These are phyloP conservation scores for Gaeumannomyces sp. DNA, from an alignment of 2,329 filamentous ascomycete genomes.

Conservation along the genomic window DNA sequence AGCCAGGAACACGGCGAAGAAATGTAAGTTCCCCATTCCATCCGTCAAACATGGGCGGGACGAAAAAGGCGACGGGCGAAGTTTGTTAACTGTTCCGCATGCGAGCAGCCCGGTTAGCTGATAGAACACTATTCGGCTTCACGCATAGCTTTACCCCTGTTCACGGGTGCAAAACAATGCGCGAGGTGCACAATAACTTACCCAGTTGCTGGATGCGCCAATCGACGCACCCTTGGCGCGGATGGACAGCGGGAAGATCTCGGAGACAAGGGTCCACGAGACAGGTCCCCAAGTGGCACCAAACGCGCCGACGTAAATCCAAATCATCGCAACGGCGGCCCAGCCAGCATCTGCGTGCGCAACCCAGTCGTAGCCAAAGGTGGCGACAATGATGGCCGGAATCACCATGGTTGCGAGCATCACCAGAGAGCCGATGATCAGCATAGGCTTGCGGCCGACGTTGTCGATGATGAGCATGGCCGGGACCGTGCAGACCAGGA, in stretches of 20 bases:
- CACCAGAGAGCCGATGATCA: slow-evolving; percentile 14
- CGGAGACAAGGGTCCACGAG: slow-evolving; percentile 21
- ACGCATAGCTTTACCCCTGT: background rate
- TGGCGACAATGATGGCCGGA: slow-evolving; percentile 31
- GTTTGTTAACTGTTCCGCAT: slow-evolving; percentile 28
- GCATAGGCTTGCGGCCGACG: slow-evolving; percentile 15
- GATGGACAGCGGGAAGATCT: slow-evolving; percentile 32
- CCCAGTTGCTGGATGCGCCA: slow-evolving; percentile 36
- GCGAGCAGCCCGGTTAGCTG: background rate
- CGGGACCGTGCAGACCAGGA: slow-evolving; percentile 26
- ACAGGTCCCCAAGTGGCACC: slow-evolving; percentile 16
- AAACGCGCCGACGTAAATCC: slow-evolving; percentile 58
- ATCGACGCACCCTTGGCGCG: slow-evolving; percentile 35
- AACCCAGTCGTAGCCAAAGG: slow-evolving; percentile 52
- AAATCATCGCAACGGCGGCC: slow-evolving; percentile 62
- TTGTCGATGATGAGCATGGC: slow-evolving; percentile 13
- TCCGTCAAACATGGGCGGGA: slow-evolving; percentile 33
- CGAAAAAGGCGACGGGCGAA: slow-evolving; percentile 41
- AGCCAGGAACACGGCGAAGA: slow-evolving; percentile 46
- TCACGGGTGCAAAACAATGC: too few relatives aligned
- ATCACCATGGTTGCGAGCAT: slow-evolving; percentile 4
- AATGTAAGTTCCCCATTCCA: slow-evolving; percentile 51
- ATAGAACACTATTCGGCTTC: background rate
- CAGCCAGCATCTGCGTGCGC: slow-evolving; percentile 58
- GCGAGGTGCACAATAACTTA: background rate